These are phyloP conservation scores for Fusarium subglutinans DNA, from an alignment of 2,329 filamentous ascomycete genomes.

Conservation along the genomic window DNA sequence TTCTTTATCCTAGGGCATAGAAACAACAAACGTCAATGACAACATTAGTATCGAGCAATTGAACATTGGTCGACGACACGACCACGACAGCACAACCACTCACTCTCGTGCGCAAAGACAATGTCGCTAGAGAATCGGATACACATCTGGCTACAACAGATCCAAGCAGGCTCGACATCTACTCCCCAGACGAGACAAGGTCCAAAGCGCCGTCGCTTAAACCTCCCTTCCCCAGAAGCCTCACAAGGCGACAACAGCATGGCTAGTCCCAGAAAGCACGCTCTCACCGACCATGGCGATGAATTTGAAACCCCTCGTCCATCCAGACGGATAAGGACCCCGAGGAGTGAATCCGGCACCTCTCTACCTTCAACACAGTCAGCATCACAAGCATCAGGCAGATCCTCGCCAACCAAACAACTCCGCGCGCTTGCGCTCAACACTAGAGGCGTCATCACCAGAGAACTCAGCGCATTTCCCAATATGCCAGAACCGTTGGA, in stretches of 20 bases:
- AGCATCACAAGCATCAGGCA: not conserved
- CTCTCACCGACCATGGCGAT: not conserved
- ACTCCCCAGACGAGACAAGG: not conserved
- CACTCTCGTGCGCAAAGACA: not conserved
- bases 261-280: not conserved
- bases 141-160: not conserved
- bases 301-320: slow-evolving; percentile 3
- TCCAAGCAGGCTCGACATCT: not conserved
- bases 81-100: not conserved
- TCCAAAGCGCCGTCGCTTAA: not conserved
- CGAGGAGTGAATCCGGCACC: slow-evolving; percentile 11
- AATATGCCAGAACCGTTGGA: not conserved
- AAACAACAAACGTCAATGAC: too few species aligned
- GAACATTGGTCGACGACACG: too few species aligned
- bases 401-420: not conserved
- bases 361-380: not conserved
- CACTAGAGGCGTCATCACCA: not conserved
- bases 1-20: too few species aligned
- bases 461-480: not conserved
- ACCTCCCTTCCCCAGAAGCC: not conserved
- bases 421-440: not conserved
- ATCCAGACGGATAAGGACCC: not conserved
- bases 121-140: not conserved
- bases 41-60: too few species aligned
- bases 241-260: not conserved